phyloP scores from a whole-genome alignment of 2,329 filamentous ascomycete species.

The Phyllosticta citriasiana region DNA sequence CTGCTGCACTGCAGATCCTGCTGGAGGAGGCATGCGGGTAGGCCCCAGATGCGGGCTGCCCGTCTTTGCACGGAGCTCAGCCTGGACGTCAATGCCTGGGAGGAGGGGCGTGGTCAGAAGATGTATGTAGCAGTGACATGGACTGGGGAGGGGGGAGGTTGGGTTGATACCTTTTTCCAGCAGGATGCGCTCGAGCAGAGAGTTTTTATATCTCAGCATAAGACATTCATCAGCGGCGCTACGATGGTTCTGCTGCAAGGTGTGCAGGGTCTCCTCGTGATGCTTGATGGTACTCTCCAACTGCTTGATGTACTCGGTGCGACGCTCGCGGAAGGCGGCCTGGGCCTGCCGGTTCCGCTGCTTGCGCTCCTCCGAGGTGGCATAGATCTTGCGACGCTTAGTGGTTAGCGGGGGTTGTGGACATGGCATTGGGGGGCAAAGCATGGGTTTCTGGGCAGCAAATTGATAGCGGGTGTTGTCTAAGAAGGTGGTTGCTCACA shows the following conservation, averaged over 20 bases:
- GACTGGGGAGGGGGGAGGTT: neutral
- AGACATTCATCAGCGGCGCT: conserved; percentile 92
- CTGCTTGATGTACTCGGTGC: conserved; percentile 99
- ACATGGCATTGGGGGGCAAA: conserved; percentile 23
- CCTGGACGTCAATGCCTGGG: conserved; percentile 89
- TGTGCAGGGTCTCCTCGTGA: conserved; percentile 89
- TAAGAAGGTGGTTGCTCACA: conserved; percentile 46
- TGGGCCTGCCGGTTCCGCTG: conserved; percentile 95
- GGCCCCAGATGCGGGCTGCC: conserved; percentile 71
- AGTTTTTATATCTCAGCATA: conserved; percentile 98
- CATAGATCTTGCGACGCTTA: conserved; percentile 68
- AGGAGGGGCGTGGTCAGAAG: neutral
- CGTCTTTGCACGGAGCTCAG: conserved; percentile 86
- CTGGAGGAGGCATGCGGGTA: conserved; percentile 45
- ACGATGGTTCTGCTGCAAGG: conserved; percentile 85
- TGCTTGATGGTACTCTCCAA: conserved; percentile 94
- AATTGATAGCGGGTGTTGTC: neutral
- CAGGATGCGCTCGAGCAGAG: conserved; percentile 84
- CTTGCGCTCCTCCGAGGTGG: conserved; percentile 96
- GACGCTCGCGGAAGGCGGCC: conserved; percentile 89
- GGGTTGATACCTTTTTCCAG: conserved; percentile 71
- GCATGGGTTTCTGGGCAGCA: conserved; percentile 5
- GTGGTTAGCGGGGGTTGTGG: conserved; percentile 25
- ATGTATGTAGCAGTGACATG: neutral
- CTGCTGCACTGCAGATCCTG: conserved; percentile 44